These are phyloP conservation scores for Ogataea parapolymorpha DNA, from an alignment of 805 yeast species.

Conservation along the genomic window DNA sequence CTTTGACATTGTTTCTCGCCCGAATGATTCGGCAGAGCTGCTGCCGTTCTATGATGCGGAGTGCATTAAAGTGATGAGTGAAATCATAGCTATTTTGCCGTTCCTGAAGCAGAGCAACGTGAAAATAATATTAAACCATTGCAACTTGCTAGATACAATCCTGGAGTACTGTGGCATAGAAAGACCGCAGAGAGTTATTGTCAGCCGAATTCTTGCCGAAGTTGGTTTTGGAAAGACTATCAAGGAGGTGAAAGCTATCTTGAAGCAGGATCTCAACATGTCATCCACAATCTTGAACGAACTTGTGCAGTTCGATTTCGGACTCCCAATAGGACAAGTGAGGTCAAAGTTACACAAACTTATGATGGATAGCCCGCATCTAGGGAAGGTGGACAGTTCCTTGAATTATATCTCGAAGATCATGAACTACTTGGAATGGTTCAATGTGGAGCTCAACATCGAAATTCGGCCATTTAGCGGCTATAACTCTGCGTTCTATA, in stretches of 20 bases:
- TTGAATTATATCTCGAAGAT: constrained; percentile 62
- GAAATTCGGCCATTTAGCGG: constrained; percentile 79
- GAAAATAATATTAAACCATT: constrained; percentile 70
- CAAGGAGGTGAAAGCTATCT: constrained; percentile 47
- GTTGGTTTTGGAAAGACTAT: constrained; percentile 66
- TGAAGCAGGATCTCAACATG: constrained; percentile 66
- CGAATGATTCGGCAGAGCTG: constrained; percentile 27
- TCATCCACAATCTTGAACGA: constrained; percentile 82
- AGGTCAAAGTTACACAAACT: constrained; percentile 58
- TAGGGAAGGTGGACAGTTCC: constrained; percentile 59
- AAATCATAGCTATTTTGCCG: constrained; percentile 62
- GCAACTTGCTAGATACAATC: constrained; percentile 70
- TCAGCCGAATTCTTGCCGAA: constrained; percentile 71
- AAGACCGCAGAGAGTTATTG: constrained; percentile 65
- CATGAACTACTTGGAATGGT: constrained; percentile 45
- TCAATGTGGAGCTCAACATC: constrained; percentile 51
- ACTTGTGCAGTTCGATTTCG: constrained; percentile 74
- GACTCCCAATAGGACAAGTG: constrained; percentile 64
- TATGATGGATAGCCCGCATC: constrained; percentile 70
- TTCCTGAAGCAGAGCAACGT: constrained; percentile 58
- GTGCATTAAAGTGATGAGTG: constrained; percentile 76
- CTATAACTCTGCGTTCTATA: constrained; percentile 75
- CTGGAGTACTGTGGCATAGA: constrained; percentile 81
- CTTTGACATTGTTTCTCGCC: constrained; percentile 68
- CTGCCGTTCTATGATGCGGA: constrained; percentile 79